These are phyloP conservation scores for Peziza echinospora DNA, from an alignment of 495 filamentous ascomycete genomes.

Conservation along the genomic window DNA sequence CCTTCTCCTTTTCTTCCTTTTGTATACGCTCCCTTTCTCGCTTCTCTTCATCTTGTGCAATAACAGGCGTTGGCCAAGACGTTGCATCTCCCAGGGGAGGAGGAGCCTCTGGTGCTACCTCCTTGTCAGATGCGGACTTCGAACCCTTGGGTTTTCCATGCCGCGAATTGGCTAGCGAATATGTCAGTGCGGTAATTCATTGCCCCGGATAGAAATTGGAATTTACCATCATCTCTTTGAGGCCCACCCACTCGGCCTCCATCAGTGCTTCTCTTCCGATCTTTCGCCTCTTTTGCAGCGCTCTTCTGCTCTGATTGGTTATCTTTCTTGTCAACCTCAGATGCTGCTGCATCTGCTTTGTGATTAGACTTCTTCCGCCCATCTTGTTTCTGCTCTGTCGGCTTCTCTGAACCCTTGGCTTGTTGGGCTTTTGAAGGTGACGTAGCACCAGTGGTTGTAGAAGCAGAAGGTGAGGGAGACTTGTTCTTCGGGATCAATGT, in stretches of 20 bases:
- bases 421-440: too few species aligned
- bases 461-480: conserved; percentile 14
- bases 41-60: conserved; percentile 49
- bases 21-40: conserved; percentile 39
- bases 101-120: conserved; percentile 23
- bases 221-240: conserved; percentile 25
- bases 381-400: conserved; percentile 14
- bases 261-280: conserved; percentile 31
- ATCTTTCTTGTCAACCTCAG: conserved; percentile 11
- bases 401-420: conserved; percentile 10
- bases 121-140: conserved; percentile 19
- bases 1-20: conserved; percentile 37
- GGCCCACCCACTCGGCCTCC: conserved; percentile 25
- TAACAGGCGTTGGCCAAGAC: conserved; percentile 80
- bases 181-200: conserved; percentile 2
- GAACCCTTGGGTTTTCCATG: conserved; percentile 5
- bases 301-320: conserved; percentile 10
- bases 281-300: conserved; percentile 24
- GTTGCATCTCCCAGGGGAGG: conserved; percentile 49
- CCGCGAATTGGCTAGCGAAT: conserved; percentile 5
- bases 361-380: conserved; percentile 6
- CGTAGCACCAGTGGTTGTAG: conserved; percentile 19
- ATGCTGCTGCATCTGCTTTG: conserved; percentile 1
- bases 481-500: conserved; percentile 38
- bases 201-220: not conserved